Conservation (phyloP, 257 asterid genomes). For the Cynanchum wilfordii region DNA sequence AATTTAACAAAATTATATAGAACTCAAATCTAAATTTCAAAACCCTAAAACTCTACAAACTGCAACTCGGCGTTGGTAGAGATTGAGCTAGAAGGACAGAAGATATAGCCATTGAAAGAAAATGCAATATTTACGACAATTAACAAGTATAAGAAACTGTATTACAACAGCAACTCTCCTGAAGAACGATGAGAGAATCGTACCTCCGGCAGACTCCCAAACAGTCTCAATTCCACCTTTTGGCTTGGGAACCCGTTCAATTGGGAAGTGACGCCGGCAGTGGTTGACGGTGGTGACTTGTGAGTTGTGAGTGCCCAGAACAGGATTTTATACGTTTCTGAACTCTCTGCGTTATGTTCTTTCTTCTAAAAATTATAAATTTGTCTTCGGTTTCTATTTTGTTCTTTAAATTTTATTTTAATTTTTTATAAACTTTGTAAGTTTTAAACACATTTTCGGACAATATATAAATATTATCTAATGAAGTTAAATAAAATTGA, state of each 20-base stretch:
- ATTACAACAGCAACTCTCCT: no score
- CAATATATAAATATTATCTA: no score
- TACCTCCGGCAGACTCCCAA: background rate
- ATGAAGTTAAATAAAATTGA: no score
- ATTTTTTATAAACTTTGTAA: no score
- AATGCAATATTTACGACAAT: background rate
- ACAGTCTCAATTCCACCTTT: background rate
- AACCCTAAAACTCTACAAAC: conserved; percentile 2
- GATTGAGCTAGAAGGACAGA: background rate
- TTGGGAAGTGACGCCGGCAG: background rate
- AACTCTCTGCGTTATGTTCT: no score
- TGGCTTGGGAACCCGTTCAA: background rate
- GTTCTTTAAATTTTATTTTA: no score
- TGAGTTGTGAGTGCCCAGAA: background rate
- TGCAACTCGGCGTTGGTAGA: background rate
- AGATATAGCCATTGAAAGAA: background rate
- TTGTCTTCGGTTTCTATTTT: no score
- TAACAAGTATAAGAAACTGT: background rate
- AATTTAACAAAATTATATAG: background rate
- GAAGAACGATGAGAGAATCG: background rate
- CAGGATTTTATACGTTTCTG: background rate
- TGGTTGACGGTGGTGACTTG: background rate
- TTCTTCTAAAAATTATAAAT: background rate
- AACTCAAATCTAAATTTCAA: background rate
- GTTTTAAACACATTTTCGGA: no score